Conservation (phyloP, 163 green algal species). For the Scenedesmus sp. region DNA sequence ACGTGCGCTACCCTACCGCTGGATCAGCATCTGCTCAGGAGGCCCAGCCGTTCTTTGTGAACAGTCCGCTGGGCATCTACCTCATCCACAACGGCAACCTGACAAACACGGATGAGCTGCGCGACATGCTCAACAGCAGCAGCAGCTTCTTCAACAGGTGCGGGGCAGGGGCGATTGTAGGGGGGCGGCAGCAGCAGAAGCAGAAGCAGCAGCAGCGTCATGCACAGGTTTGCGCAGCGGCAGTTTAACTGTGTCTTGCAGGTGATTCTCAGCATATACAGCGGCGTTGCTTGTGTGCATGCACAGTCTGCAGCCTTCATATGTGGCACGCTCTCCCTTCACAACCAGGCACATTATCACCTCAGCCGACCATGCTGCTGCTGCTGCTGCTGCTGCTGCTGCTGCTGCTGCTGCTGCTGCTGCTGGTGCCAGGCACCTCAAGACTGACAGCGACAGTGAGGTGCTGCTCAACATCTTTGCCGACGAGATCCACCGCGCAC, state of each 20-base stretch:
- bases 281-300: too few relatives aligned
- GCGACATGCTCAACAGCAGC: conserved; percentile 78
- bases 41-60: conserved; percentile 95
- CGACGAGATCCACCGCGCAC: conserved; percentile 95
- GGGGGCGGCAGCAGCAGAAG: too few relatives aligned
- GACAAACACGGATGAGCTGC: conserved; percentile 93
- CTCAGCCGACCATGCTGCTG: not conserved
- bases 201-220: conserved; percentile 86
- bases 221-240: conserved; percentile 68
- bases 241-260: too few relatives aligned
- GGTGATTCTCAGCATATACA: too few relatives aligned
- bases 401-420: conserved; percentile 51
- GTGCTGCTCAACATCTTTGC: conserved; percentile 97
- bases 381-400: not conserved
- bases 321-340: too few relatives aligned
- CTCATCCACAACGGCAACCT: conserved; percentile 99
- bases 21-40: conserved; percentile 87
- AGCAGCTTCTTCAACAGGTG: conserved; percentile 91
- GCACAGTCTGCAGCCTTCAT: too few relatives aligned
- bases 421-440: conserved; percentile 83
- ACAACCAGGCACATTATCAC: not conserved
- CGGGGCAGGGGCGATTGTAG: not conserved
- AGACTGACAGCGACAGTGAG: conserved; percentile 92
- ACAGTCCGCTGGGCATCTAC: conserved; percentile 97
- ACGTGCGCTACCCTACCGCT: conserved; percentile 97